phyloP scores from a whole-genome alignment of 495 filamentous ascomycete genomes.

The Cairneyella variabilis region DNA sequence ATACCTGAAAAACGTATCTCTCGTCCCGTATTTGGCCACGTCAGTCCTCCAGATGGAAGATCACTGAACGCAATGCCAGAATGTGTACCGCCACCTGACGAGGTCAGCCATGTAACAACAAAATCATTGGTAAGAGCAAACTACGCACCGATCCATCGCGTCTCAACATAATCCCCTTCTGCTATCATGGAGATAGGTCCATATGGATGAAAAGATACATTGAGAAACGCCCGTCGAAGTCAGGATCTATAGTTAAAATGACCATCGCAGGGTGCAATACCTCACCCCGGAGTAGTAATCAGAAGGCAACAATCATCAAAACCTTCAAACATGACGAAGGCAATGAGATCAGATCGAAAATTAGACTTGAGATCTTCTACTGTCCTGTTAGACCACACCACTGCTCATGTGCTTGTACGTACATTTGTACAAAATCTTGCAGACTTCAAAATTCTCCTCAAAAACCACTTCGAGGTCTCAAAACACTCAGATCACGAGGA shows the following conservation, averaged over 20 bases:
- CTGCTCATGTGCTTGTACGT: neutral
- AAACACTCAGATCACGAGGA: too few species aligned
- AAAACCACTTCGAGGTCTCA: too few species aligned
- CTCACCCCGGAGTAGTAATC: too few species aligned
- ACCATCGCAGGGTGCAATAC: too few species aligned
- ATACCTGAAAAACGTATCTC: neutral
- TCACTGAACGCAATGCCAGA: neutral
- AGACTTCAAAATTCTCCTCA: neutral
- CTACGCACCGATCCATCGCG: neutral
- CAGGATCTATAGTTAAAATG: too few species aligned
- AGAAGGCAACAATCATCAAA: too few species aligned
- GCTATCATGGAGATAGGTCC: neutral
- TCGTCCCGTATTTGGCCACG: neutral
- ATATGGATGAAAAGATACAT: neutral
- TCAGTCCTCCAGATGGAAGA: neutral
- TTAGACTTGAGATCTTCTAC: too few species aligned
- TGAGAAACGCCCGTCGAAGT: neutral
- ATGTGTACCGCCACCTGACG: neutral
- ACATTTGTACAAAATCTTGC: neutral
- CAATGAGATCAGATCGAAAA: too few species aligned
- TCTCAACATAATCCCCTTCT: neutral
- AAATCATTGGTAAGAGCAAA: neutral
- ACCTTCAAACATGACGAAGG: too few species aligned
- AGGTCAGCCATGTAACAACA: too few species aligned
- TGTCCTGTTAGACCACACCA: neutral